A percentile compares a stretch with the other conserved stretches of the same genome.
Evolutionary conservation across 2,329 filamentous ascomycete species (phyloP).

Genomic region (Botrytis elliptica): DNA sequence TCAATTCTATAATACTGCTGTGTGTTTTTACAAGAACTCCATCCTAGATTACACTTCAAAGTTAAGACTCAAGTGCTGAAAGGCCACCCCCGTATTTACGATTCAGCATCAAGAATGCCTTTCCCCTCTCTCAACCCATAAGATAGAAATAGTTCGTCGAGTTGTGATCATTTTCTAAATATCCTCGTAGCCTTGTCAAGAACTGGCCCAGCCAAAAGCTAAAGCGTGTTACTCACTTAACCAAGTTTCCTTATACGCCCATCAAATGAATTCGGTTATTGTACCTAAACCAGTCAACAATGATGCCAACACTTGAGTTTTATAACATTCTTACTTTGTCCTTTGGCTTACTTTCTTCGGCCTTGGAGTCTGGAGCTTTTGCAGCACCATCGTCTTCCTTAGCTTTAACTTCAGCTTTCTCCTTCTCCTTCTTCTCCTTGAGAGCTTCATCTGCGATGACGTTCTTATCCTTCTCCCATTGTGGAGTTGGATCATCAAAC

Average conservation of each 20-base stretch:
- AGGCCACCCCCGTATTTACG: slow-evolving; percentile 25
- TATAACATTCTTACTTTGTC: slow-evolving; percentile 27
- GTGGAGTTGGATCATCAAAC: slow-evolving; percentile 71
- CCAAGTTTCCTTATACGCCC: slow-evolving; percentile 17
- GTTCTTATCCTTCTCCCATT: slow-evolving; percentile 90
- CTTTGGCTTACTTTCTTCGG: slow-evolving; percentile 17
- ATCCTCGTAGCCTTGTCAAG: neutral
- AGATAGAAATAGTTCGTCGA: slow-evolving; percentile 4
- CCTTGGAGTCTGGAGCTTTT: slow-evolving; percentile 19
- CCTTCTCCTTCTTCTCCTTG: slow-evolving; percentile 49
- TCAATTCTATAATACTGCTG: slow-evolving; percentile 15
- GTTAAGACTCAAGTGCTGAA: slow-evolving; percentile 23
- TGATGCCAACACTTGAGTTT: no score
- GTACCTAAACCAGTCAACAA: slow-evolving; percentile 14
- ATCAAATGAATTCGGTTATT: slow-evolving; percentile 14
- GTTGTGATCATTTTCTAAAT: slow-evolving; percentile 21
- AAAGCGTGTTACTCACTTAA: slow-evolving; percentile 11
- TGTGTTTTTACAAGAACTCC: slow-evolving; percentile 35
- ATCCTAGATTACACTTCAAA: slow-evolving; percentile 28
- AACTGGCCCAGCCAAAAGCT: slow-evolving; percentile 11
- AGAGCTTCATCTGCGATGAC: slow-evolving; percentile 69
- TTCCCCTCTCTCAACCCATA: neutral
- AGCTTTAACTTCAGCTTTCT: slow-evolving; percentile 21
- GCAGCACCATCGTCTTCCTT: slow-evolving; percentile 11
- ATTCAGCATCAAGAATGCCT: slow-evolving; percentile 24